Evolutionary conservation across 148 eudicot species (phyloP), one percentile per base, ranked within the genome.

Genomic region (Dianthus caryophyllus): DNA sequence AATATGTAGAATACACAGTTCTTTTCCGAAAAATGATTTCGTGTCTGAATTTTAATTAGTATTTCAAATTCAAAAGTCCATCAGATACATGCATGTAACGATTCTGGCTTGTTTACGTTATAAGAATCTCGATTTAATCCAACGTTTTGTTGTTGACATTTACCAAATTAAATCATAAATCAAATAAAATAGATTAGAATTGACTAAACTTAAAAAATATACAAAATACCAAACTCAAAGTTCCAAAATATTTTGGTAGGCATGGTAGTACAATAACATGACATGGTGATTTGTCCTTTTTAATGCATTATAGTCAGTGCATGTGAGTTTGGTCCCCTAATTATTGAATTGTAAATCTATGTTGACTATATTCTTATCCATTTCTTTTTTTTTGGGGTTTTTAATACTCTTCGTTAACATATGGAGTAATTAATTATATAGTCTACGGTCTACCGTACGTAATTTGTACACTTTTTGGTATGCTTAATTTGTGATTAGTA

Each of bases 251-350:
- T 38, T 20, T 38, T 61, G 48, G 65, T 61, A 61, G 65, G 48
- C 65, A 10, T 2, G 20, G 65, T 61, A 15, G 15, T 21, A 6
- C 24, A 18, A 11, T 20, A 39, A 61, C 29, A 38, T 39, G 65
- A 61, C 48, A 61, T 61, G 65, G 16, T 61, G 12, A 61, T 21
- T 61, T 57, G 65, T 61, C 65, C 48, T 61, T 39, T 11, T 39
- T 11, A 61, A 12, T 61, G 64, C 43, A 59, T 18, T 1, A 48
- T 61, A 44, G 46, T 61, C 27, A 61, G 49, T 61, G 9, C 65
- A 61, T 61, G 65, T 61, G 65, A 61, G 65, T 61, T 39, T 36
- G 49, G 26, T 25, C 65, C 64, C 26, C 29, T 36, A 39, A 39
- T 61, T 10, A 18, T 22, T 38, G 16, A 38, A 21, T 61, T 21